Evolutionary conservation across 306 rosid species (phyloP), one percentile per base, ranked within the genome.

Genomic region (Lathyrus sativus): DNA sequence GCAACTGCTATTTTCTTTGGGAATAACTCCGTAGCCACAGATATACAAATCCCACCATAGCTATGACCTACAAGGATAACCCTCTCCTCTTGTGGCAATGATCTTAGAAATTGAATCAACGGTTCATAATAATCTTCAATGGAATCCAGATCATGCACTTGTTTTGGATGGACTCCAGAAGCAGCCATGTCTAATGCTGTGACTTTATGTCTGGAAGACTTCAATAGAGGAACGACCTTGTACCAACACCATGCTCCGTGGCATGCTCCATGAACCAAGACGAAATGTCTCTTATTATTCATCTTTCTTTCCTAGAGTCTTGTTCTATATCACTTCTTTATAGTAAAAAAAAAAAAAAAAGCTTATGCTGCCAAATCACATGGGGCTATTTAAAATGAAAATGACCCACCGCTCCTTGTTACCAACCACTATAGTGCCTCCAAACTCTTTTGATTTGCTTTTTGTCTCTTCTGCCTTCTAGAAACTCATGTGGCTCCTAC

Each of bases 191-290:
- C 88, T 19, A 24, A 24, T 24, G 26, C 3, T 24, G 26, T 24
- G 26, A 24, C 26, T 24, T 24, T 24, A 24, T 24, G 87, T 18
- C 90, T 87, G 22, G 15, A 43, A 0, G 84, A 75, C 67, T 75
- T 70, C 19, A 86, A 53, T 56, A 70, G 15, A 35, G 79, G 35
- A 5, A 46, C 5, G 1, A 86, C 42, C 83, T 83, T 86, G 6
- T 76, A 84, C 90, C 96, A 89, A 46, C 85, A 73, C 90, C 95
- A 86, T 0, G 84, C 90, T 8, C 96, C 96, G 57, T 76, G 85
- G 28, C 82, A 45, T 0, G 84, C 72, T 28, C 91, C 91, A 26
- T 88, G 95, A 58, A 82, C 78, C 33, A 29, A 29, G 0, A 29
- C 33, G 1, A 29, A 29, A 29, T 29, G 33, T 5, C 33, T 29